These are phyloP conservation scores for Jatropha podagrica DNA, from an alignment of 441 rosid species.

Conservation along the genomic window DNA sequence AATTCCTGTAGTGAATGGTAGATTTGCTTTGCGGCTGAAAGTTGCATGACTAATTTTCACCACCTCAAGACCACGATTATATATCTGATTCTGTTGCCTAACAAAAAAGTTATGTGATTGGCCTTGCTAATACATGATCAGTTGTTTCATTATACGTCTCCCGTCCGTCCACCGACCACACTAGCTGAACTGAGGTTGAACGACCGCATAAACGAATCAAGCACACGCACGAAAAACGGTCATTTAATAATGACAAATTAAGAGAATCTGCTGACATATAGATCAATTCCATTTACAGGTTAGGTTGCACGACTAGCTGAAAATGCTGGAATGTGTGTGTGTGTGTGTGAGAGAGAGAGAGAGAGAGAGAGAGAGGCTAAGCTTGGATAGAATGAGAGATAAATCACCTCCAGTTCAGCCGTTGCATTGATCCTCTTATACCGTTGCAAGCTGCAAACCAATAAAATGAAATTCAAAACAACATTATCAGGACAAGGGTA, in stretches of 20 bases:
- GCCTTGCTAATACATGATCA: too few species aligned
- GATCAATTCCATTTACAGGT: slow-evolving; percentile 37
- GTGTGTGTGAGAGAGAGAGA: slow-evolving; percentile 22
- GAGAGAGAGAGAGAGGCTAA: slow-evolving; percentile 31
- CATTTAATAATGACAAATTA: background rate
- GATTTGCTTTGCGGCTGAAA: background rate
- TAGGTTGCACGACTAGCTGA: slow-evolving; percentile 31
- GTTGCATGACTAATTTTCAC: too few species aligned
- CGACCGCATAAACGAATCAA: too few species aligned
- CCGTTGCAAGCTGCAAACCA: slow-evolving; percentile 43
- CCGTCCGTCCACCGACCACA: too few species aligned
- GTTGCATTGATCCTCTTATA: slow-evolving; percentile 20
- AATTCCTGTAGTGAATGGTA: too few species aligned
- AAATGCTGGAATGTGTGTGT: slow-evolving; percentile 41
- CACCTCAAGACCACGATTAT: too few species aligned
- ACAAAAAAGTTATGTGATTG: too few species aligned
- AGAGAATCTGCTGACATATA: slow-evolving; percentile 21
- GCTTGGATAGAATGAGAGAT: slow-evolving; percentile 37
- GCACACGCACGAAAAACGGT: too few species aligned
- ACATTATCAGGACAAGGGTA: background rate
- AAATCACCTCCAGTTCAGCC: slow-evolving; percentile 46
- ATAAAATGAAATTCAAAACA: background rate
- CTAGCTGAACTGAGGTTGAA: too few species aligned
- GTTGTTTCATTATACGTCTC: too few species aligned
- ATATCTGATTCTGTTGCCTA: too few species aligned